Base-by-base conservation (phyloP, 2,329 filamentous ascomycete species). In the Paracorniculantispora psalliotae region DNA sequence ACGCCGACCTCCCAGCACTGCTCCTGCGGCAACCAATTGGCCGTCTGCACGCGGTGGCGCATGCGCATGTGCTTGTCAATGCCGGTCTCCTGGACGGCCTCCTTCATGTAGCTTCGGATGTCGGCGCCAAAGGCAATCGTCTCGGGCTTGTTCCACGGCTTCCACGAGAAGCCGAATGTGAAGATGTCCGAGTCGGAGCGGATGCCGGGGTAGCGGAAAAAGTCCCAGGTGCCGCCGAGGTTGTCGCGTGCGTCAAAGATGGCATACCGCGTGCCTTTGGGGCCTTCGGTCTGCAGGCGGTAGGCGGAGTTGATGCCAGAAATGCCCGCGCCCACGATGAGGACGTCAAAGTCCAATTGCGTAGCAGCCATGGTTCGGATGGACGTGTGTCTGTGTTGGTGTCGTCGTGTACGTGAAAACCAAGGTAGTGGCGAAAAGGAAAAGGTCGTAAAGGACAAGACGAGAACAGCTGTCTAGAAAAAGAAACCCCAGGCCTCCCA, bases 171-270 rank as follows among this genome's bases (percentile, higher is more conserved):
- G 23, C 83, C 82, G 61, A 85, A 86, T 0, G 82, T 86, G 63
- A 79, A 79, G 10, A 87, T 73, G 65, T 87, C 83, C 0, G 82
- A 84, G 62, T 87, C 82, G 3, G 84, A 85, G 48, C 84, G 77
- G 63, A 90, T 87, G 9, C 90, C 87, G 0, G 88, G 89, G 65
- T 91, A 93, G 39, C 80, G 83, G 75, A 91, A 93, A 2, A 92
- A 74, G 66, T 88, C 85, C 90, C 90, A 92, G 0, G 90, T 93
- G 1, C 90, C 90, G 1, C 90, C 90, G 7, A 92, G 77, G 35
- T 77, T 74, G 53, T 79, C 75, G 33, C 90, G 84, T 2, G 78
- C 79, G 70, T 93, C 90, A n/a, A 92, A 78, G 30, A 93, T 82
- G n/a, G 81, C 78, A 67, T 89, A 92, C 9, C 55, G 44, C 3